Evolutionary conservation across 495 filamentous ascomycete genomes (phyloP), one percentile per base, ranked within the genome.

Genomic region (Xylaria intraflava): DNA sequence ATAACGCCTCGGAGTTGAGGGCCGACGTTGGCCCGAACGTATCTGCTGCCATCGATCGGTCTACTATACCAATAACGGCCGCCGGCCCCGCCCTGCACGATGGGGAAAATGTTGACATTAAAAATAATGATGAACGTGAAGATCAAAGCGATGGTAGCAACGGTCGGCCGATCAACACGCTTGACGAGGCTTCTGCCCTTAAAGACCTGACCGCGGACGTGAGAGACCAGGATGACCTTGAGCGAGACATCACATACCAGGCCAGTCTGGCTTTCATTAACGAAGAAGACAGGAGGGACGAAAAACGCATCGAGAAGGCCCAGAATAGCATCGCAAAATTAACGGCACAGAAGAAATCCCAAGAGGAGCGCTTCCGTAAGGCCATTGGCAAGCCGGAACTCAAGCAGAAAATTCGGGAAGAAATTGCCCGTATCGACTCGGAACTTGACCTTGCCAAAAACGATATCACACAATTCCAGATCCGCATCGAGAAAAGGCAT

Each of bases 251-350:
- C 55, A 78, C 74, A 9, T 57, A 70, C 14, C 74, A 95, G 73
- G 91, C 92, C 1, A 90, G 89, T 58, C 78, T 81, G 53, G 72
- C 88, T 10, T 76, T 96, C 41, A 81, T 80, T 24, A 87, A 90
- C 57, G 85, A 87, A 61, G 90, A 92, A 22, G 85, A 96, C 64
- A 88, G 93, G 69, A 81, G 85, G 46, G 93, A 98, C 58, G 79
- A 82, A 53, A 93, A 89, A 64, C 82, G 92, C 52, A 80, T 96
- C 46, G 87, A 92, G 46, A 93, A 89, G 65, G 83, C 87, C 1
- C 69, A 79, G 44, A 68, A 58, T 1, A 82, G 82, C 31, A 86
- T 83, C 62, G 74, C 80, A 2, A 74, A 70, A 42, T 67, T 79
- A 8, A 65, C 69, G n/a, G 56, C 40, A 6, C 70, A 78, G 46